Percentiles rank a stretch among this genome's conserved stretches.
These are phyloP conservation scores for Pleurostoma richardsiae DNA, from an alignment of 2,329 filamentous ascomycete species.

Conservation along the genomic window DNA sequence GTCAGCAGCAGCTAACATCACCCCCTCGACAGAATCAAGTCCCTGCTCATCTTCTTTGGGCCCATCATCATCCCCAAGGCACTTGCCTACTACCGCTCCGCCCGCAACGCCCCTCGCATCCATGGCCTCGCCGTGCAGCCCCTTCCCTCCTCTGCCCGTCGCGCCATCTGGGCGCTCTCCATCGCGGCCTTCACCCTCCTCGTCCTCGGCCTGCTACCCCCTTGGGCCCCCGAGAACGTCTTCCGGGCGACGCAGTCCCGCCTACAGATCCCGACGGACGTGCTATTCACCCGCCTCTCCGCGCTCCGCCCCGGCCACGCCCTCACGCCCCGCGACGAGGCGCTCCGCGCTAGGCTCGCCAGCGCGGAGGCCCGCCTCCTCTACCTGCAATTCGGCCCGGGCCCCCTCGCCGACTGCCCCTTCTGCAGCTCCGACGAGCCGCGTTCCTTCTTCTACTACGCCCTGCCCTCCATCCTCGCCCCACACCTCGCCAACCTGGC, in stretches of 20 bases:
- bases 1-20: neutral
- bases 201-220: slow-evolving; percentile 59
- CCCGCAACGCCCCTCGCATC: slow-evolving; percentile 35
- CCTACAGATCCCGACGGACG: slow-evolving; percentile 77
- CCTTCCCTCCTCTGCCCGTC: slow-evolving; percentile 45
- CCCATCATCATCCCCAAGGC: slow-evolving; percentile 66
- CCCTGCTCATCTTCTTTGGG: slow-evolving; percentile 58
- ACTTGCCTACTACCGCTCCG: slow-evolving; percentile 58
- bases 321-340: slow-evolving; percentile 56
- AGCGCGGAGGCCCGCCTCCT: slow-evolving; percentile 69
- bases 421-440: slow-evolving; percentile 74
- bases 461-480: slow-evolving; percentile 64
- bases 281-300: slow-evolving; percentile 73
- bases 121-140: slow-evolving; percentile 48
- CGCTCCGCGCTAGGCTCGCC: slow-evolving; percentile 63
- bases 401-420: slow-evolving; percentile 67
- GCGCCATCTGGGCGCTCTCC: slow-evolving; percentile 51
- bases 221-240: slow-evolving; percentile 72
- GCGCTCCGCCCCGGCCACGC: slow-evolving; percentile 40
- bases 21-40: slow-evolving; percentile 38
- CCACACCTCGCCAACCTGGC: slow-evolving; percentile 79
- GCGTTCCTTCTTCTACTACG: slow-evolving; percentile 73
- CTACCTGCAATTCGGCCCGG: slow-evolving; percentile 79
- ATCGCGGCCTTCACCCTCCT: slow-evolving; percentile 43
- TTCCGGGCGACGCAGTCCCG: slow-evolving; percentile 74